Evolutionary conservation across 208 protist genomes (phyloP), one percentile per base, ranked within the genome.

Genomic region (Strigomonas galati): DNA sequence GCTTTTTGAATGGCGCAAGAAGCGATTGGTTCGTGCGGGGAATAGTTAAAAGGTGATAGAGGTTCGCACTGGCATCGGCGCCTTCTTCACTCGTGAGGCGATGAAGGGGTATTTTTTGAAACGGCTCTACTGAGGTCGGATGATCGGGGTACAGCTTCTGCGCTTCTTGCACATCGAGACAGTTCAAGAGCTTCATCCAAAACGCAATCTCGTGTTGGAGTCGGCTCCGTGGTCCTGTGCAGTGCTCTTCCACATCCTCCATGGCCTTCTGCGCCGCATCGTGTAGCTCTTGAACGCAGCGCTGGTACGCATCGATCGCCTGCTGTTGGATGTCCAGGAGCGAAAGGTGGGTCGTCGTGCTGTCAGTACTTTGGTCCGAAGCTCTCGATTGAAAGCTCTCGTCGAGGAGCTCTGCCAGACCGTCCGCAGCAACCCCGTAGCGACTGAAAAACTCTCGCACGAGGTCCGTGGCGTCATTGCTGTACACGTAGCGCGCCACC

Each of bases 301-400:
- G 24, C 19, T 28, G 37, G 21, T 73, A 23, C 12, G 31, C 23
- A 37, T 75, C 56, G 0, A 80, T 26, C 17, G 74, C 27, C 19
- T 61, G 44, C 53, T 80, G 69, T 49, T 80, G 69, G 1, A 40
- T 35, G 30, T 62, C 31, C 32, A 62, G 23, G 4, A 21, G 56
- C 5, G 56, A 62, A 0, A 27, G 26, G 24, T 37, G 37, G 19
- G 2, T 15, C 21, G 15, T 31, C 19, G 12, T 2, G 12, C 5
- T 26, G 21, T 19, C 40, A 6, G 35, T 7, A 40, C 48, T 58
- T 1, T 49, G 30, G 3, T 1, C 51, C 6, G 35, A 40, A 10
- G 35, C 10, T 10, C 35, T 4, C 35, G 35, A 4, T 10, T 40
- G 7, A 40, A 40, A 40, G 35, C 35, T 40, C 53, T 58, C 53